Evolutionary conservation across 805 yeast species (phyloP).

Genomic region (Ogataea kodamae): DNA sequence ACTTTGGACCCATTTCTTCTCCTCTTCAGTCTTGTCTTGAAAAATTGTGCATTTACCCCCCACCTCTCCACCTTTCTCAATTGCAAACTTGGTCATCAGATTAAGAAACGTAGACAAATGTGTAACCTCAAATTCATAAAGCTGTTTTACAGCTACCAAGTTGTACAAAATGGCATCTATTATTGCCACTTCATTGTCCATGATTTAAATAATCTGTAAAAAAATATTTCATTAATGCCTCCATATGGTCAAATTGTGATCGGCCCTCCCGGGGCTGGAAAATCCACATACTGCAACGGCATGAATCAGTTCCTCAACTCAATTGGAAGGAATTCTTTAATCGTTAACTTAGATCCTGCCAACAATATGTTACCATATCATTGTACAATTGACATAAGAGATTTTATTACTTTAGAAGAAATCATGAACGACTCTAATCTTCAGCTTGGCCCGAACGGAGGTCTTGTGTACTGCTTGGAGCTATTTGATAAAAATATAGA

Average conservation of each 20-base stretch:
- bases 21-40: slow-evolving; percentile 20
- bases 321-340: slow-evolving; percentile 83
- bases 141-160: slow-evolving; percentile 24
- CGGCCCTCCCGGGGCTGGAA: slow-evolving; percentile 98
- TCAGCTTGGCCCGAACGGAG: slow-evolving; percentile 71
- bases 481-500: slow-evolving; percentile 54
- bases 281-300: slow-evolving; percentile 92
- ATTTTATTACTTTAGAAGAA: slow-evolving; percentile 53
- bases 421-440: slow-evolving; percentile 51
- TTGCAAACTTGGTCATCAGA: slow-evolving; percentile 15
- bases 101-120: slow-evolving; percentile 19
- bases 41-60: slow-evolving; percentile 18
- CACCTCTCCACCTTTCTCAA: slow-evolving; percentile 19
- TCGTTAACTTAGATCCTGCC: slow-evolving; percentile 87
- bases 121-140: slow-evolving; percentile 26
- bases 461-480: slow-evolving; percentile 84
- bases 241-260: slow-evolving; percentile 86
- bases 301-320: slow-evolving; percentile 90
- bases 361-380: slow-evolving; percentile 54
- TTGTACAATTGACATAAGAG: slow-evolving; percentile 54
- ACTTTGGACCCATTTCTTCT: slow-evolving; percentile 13
- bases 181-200: slow-evolving; percentile 25
- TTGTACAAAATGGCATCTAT: slow-evolving; percentile 28
- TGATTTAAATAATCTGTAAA: slow-evolving; percentile 4
- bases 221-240: slow-evolving; percentile 36